Base-by-base conservation (phyloP, 805 yeast species). In the Komagataella phaffii region DNA sequence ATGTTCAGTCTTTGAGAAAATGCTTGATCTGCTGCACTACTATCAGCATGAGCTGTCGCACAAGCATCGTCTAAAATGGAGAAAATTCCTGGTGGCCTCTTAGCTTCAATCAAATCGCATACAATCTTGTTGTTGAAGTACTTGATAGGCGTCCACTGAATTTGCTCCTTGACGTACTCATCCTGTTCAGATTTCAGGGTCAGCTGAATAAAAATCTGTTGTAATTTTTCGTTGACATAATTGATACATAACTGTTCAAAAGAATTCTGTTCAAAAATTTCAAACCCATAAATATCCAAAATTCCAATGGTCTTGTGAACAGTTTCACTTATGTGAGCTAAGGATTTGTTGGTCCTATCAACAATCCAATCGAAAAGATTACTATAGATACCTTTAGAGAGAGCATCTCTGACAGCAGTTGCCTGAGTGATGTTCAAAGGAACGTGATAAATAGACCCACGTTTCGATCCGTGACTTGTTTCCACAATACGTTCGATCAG, bases 31-130 rank as follows among this genome's bases (percentile, higher is more conserved):
- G 98, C 98, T 17, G 98, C 99, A 50, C 72, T 76, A 1, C 96
- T 85, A 63, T 93, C 98, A 3, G 99, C 99, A 64, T 93, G 99
- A 0, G 99, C 99, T 24, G 98, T 93, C 44, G 96, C 97, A 61
- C 89, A 84, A 0, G 98, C 91, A 72, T 93, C 99, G 67, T 91
- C 93, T 69, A 93, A 76, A 2, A 96, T 96, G 2, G 98, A 95
- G 71, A 93, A 90, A 47, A 93, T 76, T 54, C 99, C 99, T 1
- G 97, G 97, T 1, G 99, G 98, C 62, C 96, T 80, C 54, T 80
- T 80, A 24, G 88, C 85, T 69, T 93, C 99, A 62, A 93, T 93
- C 63, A 93, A 75, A 60, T 93, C 99, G 72, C 98, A 93, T 30
- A 93, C 99, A 58, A 93, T 84, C 68, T 91, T 83, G 70, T 93